phyloP scores from a whole-genome alignment of 2,329 filamentous ascomycete species.

The Decorospora gaudefroyi region DNA sequence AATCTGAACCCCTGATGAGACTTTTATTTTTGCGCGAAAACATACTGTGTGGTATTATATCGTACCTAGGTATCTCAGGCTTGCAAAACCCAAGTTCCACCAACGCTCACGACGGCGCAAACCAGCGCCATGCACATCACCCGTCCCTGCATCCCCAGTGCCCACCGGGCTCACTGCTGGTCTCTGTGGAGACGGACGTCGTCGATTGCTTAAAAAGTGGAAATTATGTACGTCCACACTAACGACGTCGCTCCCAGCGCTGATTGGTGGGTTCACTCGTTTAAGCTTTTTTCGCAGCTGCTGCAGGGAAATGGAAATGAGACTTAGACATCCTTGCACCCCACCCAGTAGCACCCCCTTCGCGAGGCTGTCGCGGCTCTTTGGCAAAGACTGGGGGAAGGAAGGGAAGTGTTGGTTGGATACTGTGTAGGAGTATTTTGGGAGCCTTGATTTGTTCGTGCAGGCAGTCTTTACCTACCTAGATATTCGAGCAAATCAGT shows the following conservation, averaged over 20 bases:
- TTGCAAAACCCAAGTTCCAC: not conserved
- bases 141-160: slow-evolving; percentile 13
- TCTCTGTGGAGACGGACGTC: slow-evolving; percentile 21
- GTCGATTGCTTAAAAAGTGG: slow-evolving; percentile 42
- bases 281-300: slow-evolving; percentile 27
- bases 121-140: slow-evolving; percentile 13
- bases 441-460: no score
- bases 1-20: no score
- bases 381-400: not conserved
- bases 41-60: not conserved
- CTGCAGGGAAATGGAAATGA: slow-evolving; percentile 27
- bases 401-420: not conserved
- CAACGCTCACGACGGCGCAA: slow-evolving; percentile 4
- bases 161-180: slow-evolving; percentile 9
- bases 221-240: slow-evolving; percentile 33
- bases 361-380: slow-evolving; percentile 7
- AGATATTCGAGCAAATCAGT: no score
- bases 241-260: not conserved
- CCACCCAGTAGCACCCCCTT: slow-evolving; percentile 1
- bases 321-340: slow-evolving; percentile 12
- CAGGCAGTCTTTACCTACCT: no score
- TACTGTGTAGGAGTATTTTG: slow-evolving; percentile 3
- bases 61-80: no score
- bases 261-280: slow-evolving; percentile 35
- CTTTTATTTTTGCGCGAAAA: no score